Percentiles rank a stretch among this genome's conserved stretches.
These are phyloP conservation scores for Aspergillus aculeatinus DNA, from an alignment of 2,329 filamentous ascomycete species.

Conservation along the genomic window DNA sequence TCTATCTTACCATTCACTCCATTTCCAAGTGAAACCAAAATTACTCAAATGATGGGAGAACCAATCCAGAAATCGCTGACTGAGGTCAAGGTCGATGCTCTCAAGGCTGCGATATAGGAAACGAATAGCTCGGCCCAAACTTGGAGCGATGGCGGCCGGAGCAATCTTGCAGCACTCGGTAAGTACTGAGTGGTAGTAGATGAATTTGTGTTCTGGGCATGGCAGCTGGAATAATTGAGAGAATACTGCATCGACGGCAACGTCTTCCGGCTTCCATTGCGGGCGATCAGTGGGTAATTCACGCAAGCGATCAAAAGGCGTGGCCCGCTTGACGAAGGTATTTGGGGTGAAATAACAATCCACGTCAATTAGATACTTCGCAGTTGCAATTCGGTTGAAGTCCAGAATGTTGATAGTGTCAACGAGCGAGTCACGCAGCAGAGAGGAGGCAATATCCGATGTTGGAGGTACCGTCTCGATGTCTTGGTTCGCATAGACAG, in stretches of 20 bases:
- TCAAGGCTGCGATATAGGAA: constrained; percentile 82
- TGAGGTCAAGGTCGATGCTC: constrained; percentile 81
- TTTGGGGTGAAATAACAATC: constrained; percentile 90
- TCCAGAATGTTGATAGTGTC: constrained; percentile 94
- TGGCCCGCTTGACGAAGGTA: constrained; percentile 91
- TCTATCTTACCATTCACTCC: constrained; percentile 78
- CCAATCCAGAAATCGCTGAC: constrained; percentile 91
- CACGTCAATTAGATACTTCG: constrained; percentile 86
- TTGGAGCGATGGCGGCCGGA: constrained; percentile 92
- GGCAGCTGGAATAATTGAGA: constrained; percentile 91
- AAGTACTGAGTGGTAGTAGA: constrained; percentile 94
- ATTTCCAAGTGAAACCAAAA: constrained; percentile 99
- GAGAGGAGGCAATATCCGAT: constrained; percentile 71
- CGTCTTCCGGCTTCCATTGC: constrained; percentile 97
- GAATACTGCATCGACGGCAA: constrained; percentile 96
- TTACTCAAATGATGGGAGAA: constrained; percentile 97
- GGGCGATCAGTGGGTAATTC: constrained; percentile 62
- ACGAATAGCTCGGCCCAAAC: constrained; percentile 86
- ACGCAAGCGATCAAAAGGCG: constrained; percentile 83
- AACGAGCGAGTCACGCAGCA: constrained; percentile 80
- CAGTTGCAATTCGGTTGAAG: constrained; percentile 84
- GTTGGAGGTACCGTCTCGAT: constrained; percentile 82
- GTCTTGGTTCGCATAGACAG: constrained; percentile 84
- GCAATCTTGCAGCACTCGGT: constrained; percentile 96
- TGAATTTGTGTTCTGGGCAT: constrained; percentile 82